Evolutionary conservation across 352 stramenopile genomes (phyloP).

Genomic region (Phytophthora sp.): DNA sequence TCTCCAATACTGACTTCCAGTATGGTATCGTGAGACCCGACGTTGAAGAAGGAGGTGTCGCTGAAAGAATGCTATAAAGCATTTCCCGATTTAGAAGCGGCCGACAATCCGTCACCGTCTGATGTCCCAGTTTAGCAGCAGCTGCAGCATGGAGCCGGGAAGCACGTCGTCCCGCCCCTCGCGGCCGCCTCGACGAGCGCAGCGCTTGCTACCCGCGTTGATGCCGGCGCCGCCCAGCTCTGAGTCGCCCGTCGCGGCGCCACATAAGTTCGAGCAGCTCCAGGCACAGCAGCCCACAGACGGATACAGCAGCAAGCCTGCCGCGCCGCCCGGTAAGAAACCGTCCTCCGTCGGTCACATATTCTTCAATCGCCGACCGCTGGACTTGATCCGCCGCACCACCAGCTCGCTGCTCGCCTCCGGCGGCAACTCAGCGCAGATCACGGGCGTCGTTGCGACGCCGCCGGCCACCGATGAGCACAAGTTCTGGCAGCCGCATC

Average conservation of each 20-base stretch:
- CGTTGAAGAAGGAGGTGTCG: constrained; percentile 27
- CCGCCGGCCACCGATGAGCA: constrained; percentile 19
- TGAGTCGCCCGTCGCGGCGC: background rate
- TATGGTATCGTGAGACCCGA: constrained; percentile 13
- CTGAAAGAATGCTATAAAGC: constrained; percentile 14
- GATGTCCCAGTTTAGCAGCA: constrained; percentile 22
- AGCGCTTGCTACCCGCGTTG: constrained; percentile 30
- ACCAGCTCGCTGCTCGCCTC: constrained; percentile 41
- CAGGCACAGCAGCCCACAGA: constrained; percentile 11
- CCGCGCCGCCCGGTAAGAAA: constrained; percentile 24
- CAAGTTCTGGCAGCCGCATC: constrained; percentile 34
- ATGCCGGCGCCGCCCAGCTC: constrained; percentile 31
- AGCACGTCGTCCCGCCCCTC: constrained; percentile 1
- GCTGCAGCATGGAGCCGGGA: constrained; percentile 20
- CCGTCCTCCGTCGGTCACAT: constrained; percentile 43
- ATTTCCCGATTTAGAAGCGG: constrained; percentile 21
- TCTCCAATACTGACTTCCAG: background rate
- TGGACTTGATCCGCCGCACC: constrained; percentile 47
- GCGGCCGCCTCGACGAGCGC: constrained; percentile 16
- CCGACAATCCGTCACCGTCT: background rate
- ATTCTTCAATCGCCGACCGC: constrained; percentile 55
- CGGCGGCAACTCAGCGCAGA: background rate
- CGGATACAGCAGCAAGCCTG: background rate
- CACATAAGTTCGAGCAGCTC: constrained; percentile 31
- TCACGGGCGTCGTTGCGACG: background rate